phyloP scores from a whole-genome alignment of 2,329 filamentous ascomycete genomes.

The Penicillium sp. region DNA sequence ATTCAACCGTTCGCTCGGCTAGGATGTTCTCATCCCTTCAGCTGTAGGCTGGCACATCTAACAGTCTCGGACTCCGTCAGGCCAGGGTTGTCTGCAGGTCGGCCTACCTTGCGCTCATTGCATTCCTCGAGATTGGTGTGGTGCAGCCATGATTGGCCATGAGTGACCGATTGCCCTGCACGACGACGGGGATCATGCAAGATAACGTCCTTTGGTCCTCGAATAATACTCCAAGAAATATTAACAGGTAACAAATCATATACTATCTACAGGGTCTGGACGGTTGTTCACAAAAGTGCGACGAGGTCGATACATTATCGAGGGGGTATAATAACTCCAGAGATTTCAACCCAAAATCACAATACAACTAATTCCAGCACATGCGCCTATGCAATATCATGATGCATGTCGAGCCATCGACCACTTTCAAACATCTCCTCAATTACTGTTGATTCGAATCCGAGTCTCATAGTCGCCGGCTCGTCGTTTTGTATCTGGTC shows the following conservation, averaged over 20 bases:
- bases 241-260: not conserved
- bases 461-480: conserved; percentile 15
- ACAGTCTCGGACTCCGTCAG: not conserved
- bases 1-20: not conserved
- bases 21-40: not conserved
- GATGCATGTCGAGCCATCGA: not conserved
- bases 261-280: not conserved
- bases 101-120: not conserved
- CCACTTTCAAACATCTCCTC: not conserved
- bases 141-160: not conserved
- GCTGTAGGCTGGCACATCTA: no score
- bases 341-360: not conserved
- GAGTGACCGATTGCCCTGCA: not conserved
- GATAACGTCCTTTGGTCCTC: not conserved
- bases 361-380: not conserved
- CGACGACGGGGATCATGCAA: not conserved
- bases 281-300: not conserved
- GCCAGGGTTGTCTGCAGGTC: not conserved
- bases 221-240: not conserved
- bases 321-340: not conserved
- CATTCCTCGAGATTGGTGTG: not conserved
- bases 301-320: not conserved
- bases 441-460: conserved; percentile 23
- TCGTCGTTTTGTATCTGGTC: conserved; percentile 6
- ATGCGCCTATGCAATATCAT: not conserved